Evolutionary conservation across 2,329 filamentous ascomycete species (phyloP).

Genomic region (Paecilomyces formosus): DNA sequence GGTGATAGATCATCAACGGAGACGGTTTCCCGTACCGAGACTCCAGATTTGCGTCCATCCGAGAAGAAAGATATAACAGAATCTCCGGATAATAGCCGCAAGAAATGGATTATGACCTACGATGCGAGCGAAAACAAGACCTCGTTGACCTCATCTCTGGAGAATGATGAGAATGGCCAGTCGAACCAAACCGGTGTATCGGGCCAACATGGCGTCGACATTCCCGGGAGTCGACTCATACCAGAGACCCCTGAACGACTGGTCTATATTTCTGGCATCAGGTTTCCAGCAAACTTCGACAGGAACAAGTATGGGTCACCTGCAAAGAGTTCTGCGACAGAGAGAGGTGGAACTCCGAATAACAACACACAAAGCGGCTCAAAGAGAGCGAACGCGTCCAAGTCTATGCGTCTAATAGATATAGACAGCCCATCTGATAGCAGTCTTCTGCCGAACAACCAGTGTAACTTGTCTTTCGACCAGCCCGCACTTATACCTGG

Average conservation of each 20-base stretch:
- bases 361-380: background rate
- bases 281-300: conserved; percentile 7
- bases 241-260: conserved; percentile 5
- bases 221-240: background rate
- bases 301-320: conserved; percentile 9
- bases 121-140: background rate
- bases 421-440: background rate
- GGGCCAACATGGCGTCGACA: background rate
- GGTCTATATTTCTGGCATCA: background rate
- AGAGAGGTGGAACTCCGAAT: background rate
- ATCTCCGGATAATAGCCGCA: background rate
- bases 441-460: background rate
- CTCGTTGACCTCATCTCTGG: background rate
- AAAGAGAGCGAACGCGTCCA: background rate
- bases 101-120: background rate
- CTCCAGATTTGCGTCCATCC: background rate
- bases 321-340: background rate
- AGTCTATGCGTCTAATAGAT: background rate
- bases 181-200: background rate
- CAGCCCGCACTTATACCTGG: conserved; percentile 14
- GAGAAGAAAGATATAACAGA: background rate
- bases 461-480: conserved; percentile 6
- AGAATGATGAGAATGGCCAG: background rate
- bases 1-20: background rate
- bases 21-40: background rate